Base-by-base conservation (phyloP, 2,329 filamentous ascomycete genomes). In the Talaromyces marneffei region DNA sequence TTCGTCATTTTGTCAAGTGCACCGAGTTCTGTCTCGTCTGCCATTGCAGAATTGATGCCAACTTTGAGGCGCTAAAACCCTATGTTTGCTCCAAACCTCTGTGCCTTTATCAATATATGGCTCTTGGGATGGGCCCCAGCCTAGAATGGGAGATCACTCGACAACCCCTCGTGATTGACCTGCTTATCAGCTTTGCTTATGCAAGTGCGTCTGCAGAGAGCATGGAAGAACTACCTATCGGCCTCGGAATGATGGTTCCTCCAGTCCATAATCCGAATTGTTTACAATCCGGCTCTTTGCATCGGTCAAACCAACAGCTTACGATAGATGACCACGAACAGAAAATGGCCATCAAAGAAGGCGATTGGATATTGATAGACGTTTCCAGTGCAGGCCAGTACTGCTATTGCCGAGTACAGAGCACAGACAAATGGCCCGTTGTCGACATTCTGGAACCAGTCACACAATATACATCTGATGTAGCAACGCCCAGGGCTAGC, bases 21-120 rank as follows among this genome's bases (percentile, higher is more conserved):
- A 91, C 90, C 0, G 87, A 94, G 59, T 96, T 93, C 72, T 97
- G 92, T 72, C 82, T 96, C 59, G 86, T 92, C 25, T 97, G 92
- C 69, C 90, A 95, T 72, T 83, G 83, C 66, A 87, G 82, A 66
- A 82, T 90, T 37, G 74, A 83, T 1, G 81, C 80, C 2, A 82
- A 84, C 0, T 86, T 93, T 39, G 78, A 80, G 65, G 76, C 78
- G 0, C 60, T 81, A 31, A 80, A 79, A 62, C 79, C 78, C 1
- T 91, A 89, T 63, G 91, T 96, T 48, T 97, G 92, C 74, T 84
- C 84, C 23, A 82, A 84, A 12, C 79, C 82, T 1, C 79, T 97
- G 2, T 97, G 92, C 69, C 78, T 96, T 3, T 96, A 90, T 69
- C 92, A 97, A 70, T 96, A 94, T 75, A 89, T 96, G 81, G 82